phyloP scores from a whole-genome alignment of 2,329 filamentous ascomycete species.

The Leptographium flavum region DNA sequence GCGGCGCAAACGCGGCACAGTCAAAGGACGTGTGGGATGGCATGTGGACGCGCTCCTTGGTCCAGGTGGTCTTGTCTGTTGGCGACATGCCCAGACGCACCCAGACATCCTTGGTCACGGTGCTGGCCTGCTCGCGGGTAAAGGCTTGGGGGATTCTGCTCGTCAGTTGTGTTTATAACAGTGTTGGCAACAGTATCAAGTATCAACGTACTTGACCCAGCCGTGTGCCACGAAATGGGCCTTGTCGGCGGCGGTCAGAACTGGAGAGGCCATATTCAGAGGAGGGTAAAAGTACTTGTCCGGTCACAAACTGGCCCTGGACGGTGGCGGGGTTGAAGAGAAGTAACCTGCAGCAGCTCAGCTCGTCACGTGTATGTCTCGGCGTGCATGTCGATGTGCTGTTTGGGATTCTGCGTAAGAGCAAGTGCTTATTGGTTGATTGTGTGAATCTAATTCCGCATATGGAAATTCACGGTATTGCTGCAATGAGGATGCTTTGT shows the following conservation, averaged over 20 bases:
- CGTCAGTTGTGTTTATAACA: constrained; percentile 8
- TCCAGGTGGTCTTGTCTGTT: constrained; percentile 51
- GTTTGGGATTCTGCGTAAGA: not conserved
- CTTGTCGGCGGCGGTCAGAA: constrained; percentile 24
- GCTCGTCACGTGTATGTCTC: not conserved
- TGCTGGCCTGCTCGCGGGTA: constrained; percentile 22
- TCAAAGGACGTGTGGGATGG: constrained; percentile 41
- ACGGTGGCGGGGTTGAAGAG: too few relatives aligned
- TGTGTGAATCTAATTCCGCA: not conserved
- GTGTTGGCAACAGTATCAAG: not conserved
- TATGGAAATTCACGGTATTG: not conserved
- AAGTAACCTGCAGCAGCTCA: not conserved
- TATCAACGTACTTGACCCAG: constrained; percentile 21
- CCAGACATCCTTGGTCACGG: constrained; percentile 37
- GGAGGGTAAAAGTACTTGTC: not conserved
- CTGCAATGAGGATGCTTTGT: too few relatives aligned
- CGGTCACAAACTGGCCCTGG: too few relatives aligned
- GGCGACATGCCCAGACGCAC: constrained; percentile 50
- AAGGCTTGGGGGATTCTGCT: constrained; percentile 21
- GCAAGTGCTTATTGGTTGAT: not conserved
- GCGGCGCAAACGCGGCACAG: constrained; percentile 43
- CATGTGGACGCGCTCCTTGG: constrained; percentile 48
- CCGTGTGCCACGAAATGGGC: constrained; percentile 26
- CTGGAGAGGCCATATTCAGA: not conserved
- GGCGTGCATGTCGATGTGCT: not conserved